phyloP scores from a whole-genome alignment of 495 filamentous ascomycete species.

The Lichenothelia convexa region DNA sequence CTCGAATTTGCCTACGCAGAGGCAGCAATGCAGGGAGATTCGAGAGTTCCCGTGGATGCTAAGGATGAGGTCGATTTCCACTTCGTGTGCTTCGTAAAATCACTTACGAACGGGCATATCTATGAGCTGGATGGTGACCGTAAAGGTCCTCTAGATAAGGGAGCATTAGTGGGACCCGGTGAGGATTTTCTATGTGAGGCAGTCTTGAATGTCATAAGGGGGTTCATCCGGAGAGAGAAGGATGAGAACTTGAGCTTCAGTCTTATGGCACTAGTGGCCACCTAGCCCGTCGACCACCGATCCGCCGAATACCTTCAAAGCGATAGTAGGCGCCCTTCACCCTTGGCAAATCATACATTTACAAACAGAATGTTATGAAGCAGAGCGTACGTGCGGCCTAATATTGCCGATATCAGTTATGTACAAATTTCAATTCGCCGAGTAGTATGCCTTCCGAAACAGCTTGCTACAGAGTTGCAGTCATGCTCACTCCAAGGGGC shows the following conservation, averaged over 20 bases:
- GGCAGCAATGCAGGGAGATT: slow-evolving; percentile 12
- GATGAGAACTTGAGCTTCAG: slow-evolving; percentile 11
- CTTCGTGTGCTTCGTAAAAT: slow-evolving; percentile 16
- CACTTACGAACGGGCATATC: slow-evolving; percentile 9
- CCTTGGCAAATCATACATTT: too few species aligned
- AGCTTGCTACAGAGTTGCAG: too few species aligned
- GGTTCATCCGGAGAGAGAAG: slow-evolving; percentile 5
- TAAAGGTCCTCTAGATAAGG: slow-evolving; percentile 13
- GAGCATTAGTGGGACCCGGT: slow-evolving; percentile 4
- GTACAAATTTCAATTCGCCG: too few species aligned
- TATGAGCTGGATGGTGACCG: slow-evolving; percentile 16
- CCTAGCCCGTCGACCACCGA: too few species aligned
- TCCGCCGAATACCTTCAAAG: too few species aligned
- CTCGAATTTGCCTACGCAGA: slow-evolving; percentile 13
- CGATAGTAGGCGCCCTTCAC: too few species aligned
- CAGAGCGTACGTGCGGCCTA: too few species aligned
- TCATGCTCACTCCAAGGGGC: too few species aligned
- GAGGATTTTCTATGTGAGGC: slow-evolving; percentile 13
- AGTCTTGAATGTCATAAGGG: slow-evolving; percentile 6
- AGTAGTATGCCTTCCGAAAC: too few species aligned
- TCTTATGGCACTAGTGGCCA: slow-evolving; percentile 14
- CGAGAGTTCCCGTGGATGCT: slow-evolving; percentile 9
- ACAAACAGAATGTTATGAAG: too few species aligned
- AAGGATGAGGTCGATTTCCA: slow-evolving; percentile 16
- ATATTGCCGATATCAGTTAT: too few species aligned